Base-by-base conservation (phyloP, 202 grass and related monocot species). In the Elaeis oleifera region DNA sequence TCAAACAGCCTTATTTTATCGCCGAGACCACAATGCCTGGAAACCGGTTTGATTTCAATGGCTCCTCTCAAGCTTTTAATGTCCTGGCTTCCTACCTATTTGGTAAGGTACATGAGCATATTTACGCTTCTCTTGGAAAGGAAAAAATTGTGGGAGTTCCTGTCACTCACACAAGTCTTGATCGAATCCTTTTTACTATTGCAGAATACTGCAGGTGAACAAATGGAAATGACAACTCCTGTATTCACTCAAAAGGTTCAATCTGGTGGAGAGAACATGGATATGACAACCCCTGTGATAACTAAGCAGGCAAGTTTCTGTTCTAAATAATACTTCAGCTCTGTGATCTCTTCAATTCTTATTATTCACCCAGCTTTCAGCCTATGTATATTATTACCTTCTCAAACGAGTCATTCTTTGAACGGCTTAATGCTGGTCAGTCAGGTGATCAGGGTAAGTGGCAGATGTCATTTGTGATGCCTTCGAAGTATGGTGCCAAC, bases 381-480 rank as follows among this genome's bases (percentile, higher is more conserved):
- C n/a, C 48, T 16, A 27, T 71, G 27, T 31, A 39, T 60, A 19
- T 39, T 31, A 60, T 27, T 27, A 8, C 18, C 18, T 60, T 15
- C 17, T 31, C 24, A 20, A 18, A 18, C 5, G 3, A 17, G 18
- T 14, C 5, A 4, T 8, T 2, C 17, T n/a, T 28, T 60, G 16
- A 31, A 16, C 9, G 16, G 23, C 14, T 28, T 60, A 14, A n/a
- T 29, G 0, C 49, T n/a, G 60, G 56, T 44, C 74, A 86, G 87
- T 79, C 71, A 59, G 60, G 50, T 76, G 61, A 71, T 71, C 59
- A 62, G 44, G 59, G 81, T 60, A 79, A 84, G 68, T 91, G 87
- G 92, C 80, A 65, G 74, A 96, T 96, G 92, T 96, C 92, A 17
- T 96, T 96, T 84, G 87, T 96, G 67, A 62, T 96, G 87, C 92